Conservation (phyloP, 1,284 basidiomycete species). For the Lentinus polychrous region DNA sequence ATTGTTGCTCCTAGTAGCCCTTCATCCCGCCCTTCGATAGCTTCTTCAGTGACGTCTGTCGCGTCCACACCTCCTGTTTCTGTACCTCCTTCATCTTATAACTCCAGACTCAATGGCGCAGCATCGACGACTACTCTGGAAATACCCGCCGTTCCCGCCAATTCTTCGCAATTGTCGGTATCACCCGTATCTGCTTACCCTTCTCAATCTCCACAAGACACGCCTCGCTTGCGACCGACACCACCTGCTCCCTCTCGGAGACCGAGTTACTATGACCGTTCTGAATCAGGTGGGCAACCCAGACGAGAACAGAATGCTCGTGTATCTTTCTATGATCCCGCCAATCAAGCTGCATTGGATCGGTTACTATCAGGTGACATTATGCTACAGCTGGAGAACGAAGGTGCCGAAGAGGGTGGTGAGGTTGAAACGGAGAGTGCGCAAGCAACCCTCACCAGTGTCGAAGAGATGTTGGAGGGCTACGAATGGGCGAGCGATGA, state of each 20-base stretch:
- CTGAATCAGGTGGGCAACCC: slow-evolving; percentile 14
- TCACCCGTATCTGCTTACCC: slow-evolving; percentile 22
- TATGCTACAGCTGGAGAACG: slow-evolving; percentile 20
- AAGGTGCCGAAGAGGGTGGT: slow-evolving; percentile 36
- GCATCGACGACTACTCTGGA: slow-evolving; percentile 21
- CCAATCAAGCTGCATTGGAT: slow-evolving; percentile 68
- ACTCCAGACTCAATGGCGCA: slow-evolving; percentile 15
- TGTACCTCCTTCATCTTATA: background rate
- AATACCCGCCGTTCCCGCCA: slow-evolving; percentile 19
- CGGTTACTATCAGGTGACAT: slow-evolving; percentile 55
- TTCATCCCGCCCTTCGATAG: slow-evolving; percentile 9
- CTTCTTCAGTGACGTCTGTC: slow-evolving; percentile 7
- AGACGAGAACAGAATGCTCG: slow-evolving; percentile 61
- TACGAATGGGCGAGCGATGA: slow-evolving; percentile 90
- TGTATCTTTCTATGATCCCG: slow-evolving; percentile 73
- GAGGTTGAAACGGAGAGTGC: slow-evolving; percentile 70
- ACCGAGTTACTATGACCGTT: slow-evolving; percentile 11
- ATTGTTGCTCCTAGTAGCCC: slow-evolving; percentile 18
- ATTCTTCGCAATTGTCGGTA: slow-evolving; percentile 14
- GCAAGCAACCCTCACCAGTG: slow-evolving; percentile 78
- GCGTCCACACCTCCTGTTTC: background rate
- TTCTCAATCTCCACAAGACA: slow-evolving; percentile 12
- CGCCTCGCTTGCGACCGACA: slow-evolving; percentile 8
- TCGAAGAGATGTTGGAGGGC: slow-evolving; percentile 98
- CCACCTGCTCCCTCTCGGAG: slow-evolving; percentile 16